Base-by-base conservation (phyloP, 2,329 filamentous ascomycete species). In the Xylaria sp. region DNA sequence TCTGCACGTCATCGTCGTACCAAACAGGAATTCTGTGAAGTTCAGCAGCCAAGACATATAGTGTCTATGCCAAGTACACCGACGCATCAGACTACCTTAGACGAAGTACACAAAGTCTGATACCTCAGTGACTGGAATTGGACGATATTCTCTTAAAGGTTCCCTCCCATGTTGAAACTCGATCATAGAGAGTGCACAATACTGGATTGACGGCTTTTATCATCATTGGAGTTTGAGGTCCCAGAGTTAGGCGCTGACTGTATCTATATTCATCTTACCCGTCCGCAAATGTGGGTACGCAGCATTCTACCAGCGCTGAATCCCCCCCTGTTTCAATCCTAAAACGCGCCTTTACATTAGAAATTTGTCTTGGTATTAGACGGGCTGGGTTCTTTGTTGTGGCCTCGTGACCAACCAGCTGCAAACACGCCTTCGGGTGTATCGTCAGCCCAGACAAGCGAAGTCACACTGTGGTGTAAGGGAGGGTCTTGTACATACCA, bases 381-480 rank as follows among this genome's bases (percentile, higher is more conserved):
- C 28, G 50, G 48, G 41, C 37, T 61, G 13, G 18, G 52, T 63
- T 7, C 23, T 23, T 52, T n/a, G 54, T 59, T 15, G 41, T 48
- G 51, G 41, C 7, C 55, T 39, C 13, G 18, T 37, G 41, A 20
- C 68, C 68, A 70, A 70, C 63, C 68, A 70, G 55, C 48, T 51
- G 63, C 48, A 59, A 41, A 59, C 68, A 70, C 63, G 64, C 58
- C 58, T n/a, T 23, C 44, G 9, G 25, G 13, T 5, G 12, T 41
- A 56, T 25, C 28, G 32, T 28, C 25, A 15, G 13, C 25, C 18
- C 37, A 52, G 28, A 28, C 28, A 28, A 28, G 28, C 3, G 28
- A 25, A 25, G 15, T 28, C 55, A 44, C 12, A 55, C 46, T 48
- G 46, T 48, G n/a, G 46, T 48, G 9, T 5, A 25, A 25, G 23